Evolutionary conservation across 345 rosid species (phyloP).

Genomic region (Eucalyptus victrix): DNA sequence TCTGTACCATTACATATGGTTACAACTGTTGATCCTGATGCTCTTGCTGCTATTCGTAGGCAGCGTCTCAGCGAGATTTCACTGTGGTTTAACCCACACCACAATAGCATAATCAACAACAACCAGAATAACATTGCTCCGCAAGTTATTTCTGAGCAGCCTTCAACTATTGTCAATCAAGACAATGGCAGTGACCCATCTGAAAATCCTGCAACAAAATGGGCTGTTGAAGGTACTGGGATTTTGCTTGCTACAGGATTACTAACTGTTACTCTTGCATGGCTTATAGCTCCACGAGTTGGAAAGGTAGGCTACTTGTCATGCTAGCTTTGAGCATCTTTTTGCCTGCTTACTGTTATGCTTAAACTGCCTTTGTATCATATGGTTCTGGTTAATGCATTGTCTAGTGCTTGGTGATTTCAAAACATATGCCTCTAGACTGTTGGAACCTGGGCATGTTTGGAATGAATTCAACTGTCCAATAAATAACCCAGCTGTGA

Average conservation of each 20-base stretch:
- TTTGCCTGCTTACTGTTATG: background rate
- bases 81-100: constrained; percentile 68
- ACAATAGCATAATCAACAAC: constrained; percentile 11
- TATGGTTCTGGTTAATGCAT: background rate
- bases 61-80: constrained; percentile 80
- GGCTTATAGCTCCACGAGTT: constrained; percentile 98
- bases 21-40: constrained; percentile 65
- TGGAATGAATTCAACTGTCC: background rate
- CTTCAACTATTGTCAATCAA: constrained; percentile 17
- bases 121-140: constrained; percentile 26
- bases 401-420: background rate
- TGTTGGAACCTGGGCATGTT: background rate
- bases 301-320: constrained; percentile 53
- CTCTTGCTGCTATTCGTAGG: constrained; percentile 68
- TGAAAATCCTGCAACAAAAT: constrained; percentile 76
- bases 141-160: constrained; percentile 60
- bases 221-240: constrained; percentile 97
- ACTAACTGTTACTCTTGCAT: constrained; percentile 83
- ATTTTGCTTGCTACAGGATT: constrained; percentile 89
- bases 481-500: background rate
- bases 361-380: background rate
- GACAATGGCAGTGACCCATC: constrained; percentile 31
- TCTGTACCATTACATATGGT: constrained; percentile 22
- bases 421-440: background rate
- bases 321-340: background rate